Evolutionary conservation across 2,329 filamentous ascomycete species (phyloP).

Genomic region (Paradendryphiella salina): DNA sequence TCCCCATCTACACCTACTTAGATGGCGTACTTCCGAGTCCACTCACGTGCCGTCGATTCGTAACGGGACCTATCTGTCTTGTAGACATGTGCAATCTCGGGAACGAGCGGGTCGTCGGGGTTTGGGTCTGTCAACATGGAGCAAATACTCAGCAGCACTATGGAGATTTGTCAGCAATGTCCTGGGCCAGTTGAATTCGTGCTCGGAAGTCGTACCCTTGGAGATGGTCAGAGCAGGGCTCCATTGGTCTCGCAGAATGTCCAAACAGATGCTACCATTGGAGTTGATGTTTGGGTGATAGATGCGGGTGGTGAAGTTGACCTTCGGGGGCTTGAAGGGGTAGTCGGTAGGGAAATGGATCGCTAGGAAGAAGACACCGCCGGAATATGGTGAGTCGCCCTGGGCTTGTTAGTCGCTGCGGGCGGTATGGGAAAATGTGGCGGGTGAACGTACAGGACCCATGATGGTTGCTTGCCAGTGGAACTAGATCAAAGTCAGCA

Average conservation of each 20-base stretch:
- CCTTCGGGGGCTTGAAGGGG: conserved; percentile 99
- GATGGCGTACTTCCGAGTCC: conserved; percentile 99
- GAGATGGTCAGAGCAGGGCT: conserved; percentile 97
- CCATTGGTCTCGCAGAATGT: conserved; percentile 99
- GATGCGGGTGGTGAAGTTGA: conserved; percentile 99
- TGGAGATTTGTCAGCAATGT: conserved; percentile 4
- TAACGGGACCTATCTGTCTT: conserved; percentile 97
- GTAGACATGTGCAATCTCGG: conserved; percentile 99
- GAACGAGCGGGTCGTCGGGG: conserved; percentile 96
- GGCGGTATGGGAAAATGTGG: background rate
- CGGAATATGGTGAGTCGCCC: conserved; percentile 96
- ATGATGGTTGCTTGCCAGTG: conserved; percentile 99
- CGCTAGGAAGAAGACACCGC: conserved; percentile 97
- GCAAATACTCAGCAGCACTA: conserved; percentile 97
- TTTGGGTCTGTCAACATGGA: conserved; percentile 99
- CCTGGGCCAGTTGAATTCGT: background rate
- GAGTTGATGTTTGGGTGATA: conserved; percentile 99
- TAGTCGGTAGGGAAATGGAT: conserved; percentile 99
- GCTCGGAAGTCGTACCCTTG: conserved; percentile 69
- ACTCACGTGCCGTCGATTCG: conserved; percentile 94
- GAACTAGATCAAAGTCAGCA: conserved; percentile 65
- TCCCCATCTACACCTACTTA: conserved; percentile 49
- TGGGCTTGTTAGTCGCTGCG: conserved; percentile 50
- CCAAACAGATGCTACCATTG: conserved; percentile 97
- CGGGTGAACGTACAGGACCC: conserved; percentile 78